phyloP scores from a whole-genome alignment of 257 asterid genomes.

The Solanum tarijense region DNA sequence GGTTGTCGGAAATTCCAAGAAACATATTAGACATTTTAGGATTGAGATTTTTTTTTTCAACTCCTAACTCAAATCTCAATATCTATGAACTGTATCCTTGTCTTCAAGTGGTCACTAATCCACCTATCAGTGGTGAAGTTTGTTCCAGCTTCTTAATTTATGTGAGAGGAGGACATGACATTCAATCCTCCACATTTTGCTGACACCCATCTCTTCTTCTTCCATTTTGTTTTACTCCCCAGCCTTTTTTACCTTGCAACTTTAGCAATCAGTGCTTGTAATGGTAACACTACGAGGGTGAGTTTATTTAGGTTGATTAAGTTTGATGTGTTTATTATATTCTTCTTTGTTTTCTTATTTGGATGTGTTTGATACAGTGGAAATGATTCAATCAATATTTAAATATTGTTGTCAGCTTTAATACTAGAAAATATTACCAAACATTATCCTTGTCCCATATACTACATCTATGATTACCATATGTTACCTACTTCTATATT shows the following conservation, averaged over 20 bases:
- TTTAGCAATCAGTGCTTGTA: not conserved
- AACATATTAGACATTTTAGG: not conserved
- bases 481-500: not conserved
- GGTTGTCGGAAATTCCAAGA: not conserved
- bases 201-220: not conserved
- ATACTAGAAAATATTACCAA: not conserved
- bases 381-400: not conserved
- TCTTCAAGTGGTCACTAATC: not conserved
- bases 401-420: not conserved
- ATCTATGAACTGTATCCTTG: not conserved
- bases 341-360: not conserved
- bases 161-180: not conserved
- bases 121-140: not conserved
- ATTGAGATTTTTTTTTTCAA: not conserved
- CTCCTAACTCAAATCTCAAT: not conserved
- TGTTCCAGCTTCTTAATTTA: not conserved
- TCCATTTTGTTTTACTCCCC: not conserved
- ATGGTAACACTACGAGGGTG: not conserved
- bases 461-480: not conserved
- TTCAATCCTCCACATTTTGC: not conserved
- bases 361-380: not conserved
- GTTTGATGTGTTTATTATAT: not conserved
- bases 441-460: not conserved
- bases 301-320: not conserved
- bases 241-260: not conserved